These are phyloP conservation scores for Leccinum olivaceopallidum DNA, from an alignment of 768 basidiomycete genomes.

Conservation along the genomic window DNA sequence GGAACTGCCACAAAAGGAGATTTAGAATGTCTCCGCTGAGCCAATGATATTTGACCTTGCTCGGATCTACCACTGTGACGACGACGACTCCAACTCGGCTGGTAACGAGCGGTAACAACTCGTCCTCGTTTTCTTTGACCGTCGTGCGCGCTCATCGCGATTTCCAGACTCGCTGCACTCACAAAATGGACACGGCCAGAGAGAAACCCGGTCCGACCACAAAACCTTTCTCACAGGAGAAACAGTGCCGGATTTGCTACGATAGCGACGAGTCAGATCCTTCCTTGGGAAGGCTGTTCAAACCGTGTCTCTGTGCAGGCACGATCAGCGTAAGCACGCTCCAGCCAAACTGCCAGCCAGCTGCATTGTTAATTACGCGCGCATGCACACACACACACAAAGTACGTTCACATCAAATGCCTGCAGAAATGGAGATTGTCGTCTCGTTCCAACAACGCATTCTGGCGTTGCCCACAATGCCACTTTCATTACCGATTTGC, in stretches of 20 bases:
- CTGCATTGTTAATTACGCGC: slow-evolving; percentile 23
- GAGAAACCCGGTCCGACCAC: slow-evolving; percentile 8
- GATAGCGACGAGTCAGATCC: slow-evolving; percentile 64
- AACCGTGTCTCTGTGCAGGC: slow-evolving; percentile 69
- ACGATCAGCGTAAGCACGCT: slow-evolving; percentile 59
- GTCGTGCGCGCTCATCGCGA: not conserved
- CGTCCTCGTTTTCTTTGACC: not conserved
- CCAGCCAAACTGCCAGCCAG: slow-evolving; percentile 1
- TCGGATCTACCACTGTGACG: slow-evolving; percentile 11
- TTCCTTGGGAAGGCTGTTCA: slow-evolving; percentile 71
- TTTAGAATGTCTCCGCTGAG: not conserved
- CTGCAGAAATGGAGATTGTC: slow-evolving; percentile 72
- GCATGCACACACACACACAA: slow-evolving; percentile 7
- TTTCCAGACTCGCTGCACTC: not conserved
- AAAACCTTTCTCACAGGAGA: slow-evolving; percentile 40
- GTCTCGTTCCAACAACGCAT: slow-evolving; percentile 61
- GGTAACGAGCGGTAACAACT: slow-evolving; percentile 6
- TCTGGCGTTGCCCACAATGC: slow-evolving; percentile 82
- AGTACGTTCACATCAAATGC: slow-evolving; percentile 83
- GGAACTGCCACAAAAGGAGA: not conserved
- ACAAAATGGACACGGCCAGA: slow-evolving; percentile 18
- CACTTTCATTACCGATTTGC: slow-evolving; percentile 76
- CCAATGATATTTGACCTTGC: slow-evolving; percentile 10
- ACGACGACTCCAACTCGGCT: not conserved
- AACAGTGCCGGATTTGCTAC: slow-evolving; percentile 84